Evolutionary conservation across 805 yeast species (phyloP), one percentile per base, ranked within the genome.

Genomic region (Metschnikowia shivogae): DNA sequence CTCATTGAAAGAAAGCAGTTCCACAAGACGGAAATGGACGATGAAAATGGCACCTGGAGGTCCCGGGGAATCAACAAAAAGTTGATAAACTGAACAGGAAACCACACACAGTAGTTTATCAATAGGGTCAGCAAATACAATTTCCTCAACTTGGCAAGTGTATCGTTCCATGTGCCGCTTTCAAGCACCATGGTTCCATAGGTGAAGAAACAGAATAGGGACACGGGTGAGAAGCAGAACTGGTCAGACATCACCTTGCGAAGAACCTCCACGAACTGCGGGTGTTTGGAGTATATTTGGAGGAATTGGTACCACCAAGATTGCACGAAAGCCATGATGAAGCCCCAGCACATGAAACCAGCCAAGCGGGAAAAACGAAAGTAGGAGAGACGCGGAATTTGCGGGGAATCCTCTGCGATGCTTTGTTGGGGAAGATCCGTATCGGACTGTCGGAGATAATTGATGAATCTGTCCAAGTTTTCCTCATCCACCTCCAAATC

Each of bases 191-290:
- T 77, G 12, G 93, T 87, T 34, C 96, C 86, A 61, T 88, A 92
- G 5, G 85, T 77, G 64, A 90, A 87, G 62, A 93, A 92, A 34
- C 81, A 77, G 29, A 83, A 81, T 36, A 92, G 71, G 3, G 93
- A 86, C 1, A 90, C 59, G 1, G 99, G 99, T 1, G 97, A 89
- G 62, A 84, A 93, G 47, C 89, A 77, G 40, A 90, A 66, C 63
- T 93, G 98, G 61, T 92, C 99, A 0, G 95, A 84, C 44, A 92
- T 67, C 0, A 89, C 97, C 45, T 97, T 78, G 52, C 90, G 84
- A 29, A 92, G 72, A 6, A 87, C 95, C 44, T 89, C 87, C 1
- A 90, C 84, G 48, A 87, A 75, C n/a, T 86, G 80, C 13, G 93
- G 92, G 62, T 86, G 89, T 46, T 82, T 84, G 5, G 84, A 80